A percentile compares a stretch with the other conserved stretches of the same genome.
Conservation (phyloP, 2,329 filamentous ascomycete genomes). For the Beauveria varroae region DNA sequence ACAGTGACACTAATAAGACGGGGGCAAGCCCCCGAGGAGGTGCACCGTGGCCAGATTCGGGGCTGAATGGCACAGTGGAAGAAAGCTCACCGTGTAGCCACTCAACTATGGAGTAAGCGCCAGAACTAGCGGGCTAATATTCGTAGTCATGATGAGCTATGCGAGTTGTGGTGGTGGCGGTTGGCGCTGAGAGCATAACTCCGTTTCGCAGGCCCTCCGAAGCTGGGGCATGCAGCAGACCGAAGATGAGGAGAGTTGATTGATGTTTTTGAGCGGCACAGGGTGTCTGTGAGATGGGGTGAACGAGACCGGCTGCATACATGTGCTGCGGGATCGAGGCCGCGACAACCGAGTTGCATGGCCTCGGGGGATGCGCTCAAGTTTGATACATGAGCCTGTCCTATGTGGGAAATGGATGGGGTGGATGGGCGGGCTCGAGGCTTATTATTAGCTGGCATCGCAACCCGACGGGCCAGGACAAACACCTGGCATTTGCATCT, state of each 20-base stretch:
- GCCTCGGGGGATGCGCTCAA: no score
- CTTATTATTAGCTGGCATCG: neutral
- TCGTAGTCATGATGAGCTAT: neutral
- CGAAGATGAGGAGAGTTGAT: no score
- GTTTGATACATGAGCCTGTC: no score
- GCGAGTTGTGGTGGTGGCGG: neutral
- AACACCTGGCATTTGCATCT: neutral
- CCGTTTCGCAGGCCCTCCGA: neutral
- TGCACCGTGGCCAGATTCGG: neutral
- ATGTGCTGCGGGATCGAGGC: no score
- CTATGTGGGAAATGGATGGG: no score
- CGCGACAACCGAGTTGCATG: neutral
- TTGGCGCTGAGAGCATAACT: neutral
- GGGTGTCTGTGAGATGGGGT: neutral
- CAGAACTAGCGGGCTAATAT: neutral
- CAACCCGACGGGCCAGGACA: neutral
- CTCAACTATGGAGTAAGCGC: conserved; percentile 3
- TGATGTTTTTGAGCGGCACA: neutral
- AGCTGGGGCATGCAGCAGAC: no score
- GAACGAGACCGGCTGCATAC: no score
- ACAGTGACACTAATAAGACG: neutral
- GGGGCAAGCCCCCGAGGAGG: no score
- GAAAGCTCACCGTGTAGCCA: neutral
- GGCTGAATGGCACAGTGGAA: neutral
- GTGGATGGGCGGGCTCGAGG: neutral